These are phyloP conservation scores for Ceriops tagal DNA, from an alignment of 345 rosid species.

Conservation along the genomic window DNA sequence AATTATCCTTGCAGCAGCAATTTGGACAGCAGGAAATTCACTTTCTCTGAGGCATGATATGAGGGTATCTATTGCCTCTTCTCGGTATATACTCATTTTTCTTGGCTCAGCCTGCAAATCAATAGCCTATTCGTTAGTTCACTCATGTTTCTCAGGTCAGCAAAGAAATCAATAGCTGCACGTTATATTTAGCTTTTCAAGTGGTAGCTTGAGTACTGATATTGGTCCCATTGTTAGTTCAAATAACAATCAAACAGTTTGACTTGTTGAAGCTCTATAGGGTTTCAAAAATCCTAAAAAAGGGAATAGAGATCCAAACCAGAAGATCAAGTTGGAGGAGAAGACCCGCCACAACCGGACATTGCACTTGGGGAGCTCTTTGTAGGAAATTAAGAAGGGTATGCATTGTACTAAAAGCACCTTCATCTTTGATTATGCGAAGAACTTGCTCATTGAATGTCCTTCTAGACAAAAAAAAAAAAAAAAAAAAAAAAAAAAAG, in stretches of 20 bases:
- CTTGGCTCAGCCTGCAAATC: conserved; percentile 57
- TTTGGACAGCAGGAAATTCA: conserved; percentile 49
- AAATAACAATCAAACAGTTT: no score
- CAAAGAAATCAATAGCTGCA: no score
- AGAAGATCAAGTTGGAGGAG: conserved; percentile 70
- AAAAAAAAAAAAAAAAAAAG: not conserved
- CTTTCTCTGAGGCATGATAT: conserved; percentile 53
- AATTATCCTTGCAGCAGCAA: conserved; percentile 56
- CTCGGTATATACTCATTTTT: conserved; percentile 72
- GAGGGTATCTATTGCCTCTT: conserved; percentile 66
- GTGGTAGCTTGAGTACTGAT: not conserved
- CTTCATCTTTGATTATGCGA: conserved; percentile 53
- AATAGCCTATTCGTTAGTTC: conserved; percentile 2
- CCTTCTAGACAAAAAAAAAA: conserved; percentile 33
- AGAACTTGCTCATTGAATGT: conserved; percentile 55
- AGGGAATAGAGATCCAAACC: conserved; percentile 35
- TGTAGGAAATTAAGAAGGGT: conserved; percentile 50
- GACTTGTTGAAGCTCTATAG: not conserved
- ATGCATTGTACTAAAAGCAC: conserved; percentile 62
- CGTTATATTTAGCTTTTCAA: not conserved
- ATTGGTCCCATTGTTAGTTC: not conserved
- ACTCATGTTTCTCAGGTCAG: not conserved
- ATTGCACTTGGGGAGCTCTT: conserved; percentile 42
- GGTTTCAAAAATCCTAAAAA: not conserved
- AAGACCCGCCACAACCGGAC: conserved; percentile 56